Evolutionary conservation across 1,284 basidiomycete species (phyloP).

Genomic region (Puccinia triticina): DNA sequence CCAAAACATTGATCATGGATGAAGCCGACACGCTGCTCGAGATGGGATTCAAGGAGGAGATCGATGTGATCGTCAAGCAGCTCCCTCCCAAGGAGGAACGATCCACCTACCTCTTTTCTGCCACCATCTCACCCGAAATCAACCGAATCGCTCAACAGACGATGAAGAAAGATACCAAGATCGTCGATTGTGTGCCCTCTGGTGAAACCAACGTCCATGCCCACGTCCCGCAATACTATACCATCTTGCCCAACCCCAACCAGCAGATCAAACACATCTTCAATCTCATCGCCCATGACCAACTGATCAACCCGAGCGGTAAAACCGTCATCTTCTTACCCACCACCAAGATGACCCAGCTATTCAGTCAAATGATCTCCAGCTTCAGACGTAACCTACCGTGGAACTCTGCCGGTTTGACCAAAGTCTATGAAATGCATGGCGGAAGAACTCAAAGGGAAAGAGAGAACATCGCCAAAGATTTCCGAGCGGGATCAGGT

Average conservation of each 20-base stretch:
- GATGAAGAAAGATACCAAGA: conserved; percentile 70
- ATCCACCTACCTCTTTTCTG: conserved; percentile 94
- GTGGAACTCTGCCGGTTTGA: conserved; percentile 63
- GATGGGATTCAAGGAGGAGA: conserved; percentile 91
- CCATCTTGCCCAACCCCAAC: conserved; percentile 69
- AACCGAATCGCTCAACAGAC: conserved; percentile 64
- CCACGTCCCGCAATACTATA: conserved; percentile 82
- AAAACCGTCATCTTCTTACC: conserved; percentile 88
- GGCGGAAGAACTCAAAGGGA: conserved; percentile 72
- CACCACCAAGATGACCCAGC: conserved; percentile 82
- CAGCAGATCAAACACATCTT: conserved; percentile 80
- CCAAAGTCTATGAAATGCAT: conserved; percentile 80
- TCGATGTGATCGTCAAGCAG: conserved; percentile 72
- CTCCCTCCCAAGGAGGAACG: conserved; percentile 73
- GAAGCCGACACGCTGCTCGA: conserved; percentile 95
- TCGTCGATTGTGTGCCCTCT: conserved; percentile 67
- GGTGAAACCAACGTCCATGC: conserved; percentile 70
- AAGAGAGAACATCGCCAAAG: conserved; percentile 70
- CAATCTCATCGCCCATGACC: conserved; percentile 84
- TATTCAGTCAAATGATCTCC: conserved; percentile 71
- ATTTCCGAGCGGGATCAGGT: conserved; percentile 69
- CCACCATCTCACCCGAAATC: conserved; percentile 68
- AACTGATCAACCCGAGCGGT: conserved; percentile 68
- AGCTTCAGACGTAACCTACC: conserved; percentile 57
- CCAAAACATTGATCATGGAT: conserved; percentile 78